Percentiles rank a stretch among this genome's conserved stretches.
Conservation (phyloP, 495 filamentous ascomycete species). For the Xylaria castorea region DNA sequence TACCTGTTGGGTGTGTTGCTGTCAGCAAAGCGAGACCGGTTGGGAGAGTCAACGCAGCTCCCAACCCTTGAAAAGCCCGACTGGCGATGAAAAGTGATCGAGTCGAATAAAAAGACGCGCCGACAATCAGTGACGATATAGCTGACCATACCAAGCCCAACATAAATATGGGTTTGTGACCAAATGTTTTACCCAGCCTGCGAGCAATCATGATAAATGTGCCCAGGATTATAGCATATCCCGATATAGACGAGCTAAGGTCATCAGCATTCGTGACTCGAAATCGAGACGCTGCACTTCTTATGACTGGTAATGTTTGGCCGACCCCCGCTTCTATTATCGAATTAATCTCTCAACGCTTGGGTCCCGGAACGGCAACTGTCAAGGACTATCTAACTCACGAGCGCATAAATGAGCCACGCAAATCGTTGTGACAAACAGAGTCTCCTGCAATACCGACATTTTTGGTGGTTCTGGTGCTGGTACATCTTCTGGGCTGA, state of each 20-base stretch:
- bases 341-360: constrained; percentile 43
- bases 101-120: constrained; percentile 48
- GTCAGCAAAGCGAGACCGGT: constrained; percentile 59
- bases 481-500: not conserved
- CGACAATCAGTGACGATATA: constrained; percentile 65
- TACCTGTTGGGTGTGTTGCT: constrained; percentile 49
- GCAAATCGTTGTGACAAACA: constrained; percentile 38
- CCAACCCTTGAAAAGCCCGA: constrained; percentile 60
- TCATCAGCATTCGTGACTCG: constrained; percentile 47
- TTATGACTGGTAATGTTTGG: constrained; percentile 38
- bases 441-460: constrained; percentile 2
- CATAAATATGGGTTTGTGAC: constrained; percentile 67
- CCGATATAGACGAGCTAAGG: constrained; percentile 57
- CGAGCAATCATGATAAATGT: constrained; percentile 66
- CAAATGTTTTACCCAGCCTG: constrained; percentile 68
- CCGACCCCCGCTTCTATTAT: constrained; percentile 55
- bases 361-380: constrained; percentile 37
- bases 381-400: constrained; percentile 26
- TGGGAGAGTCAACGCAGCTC: constrained; percentile 58
- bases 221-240: constrained; percentile 64
- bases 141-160: constrained; percentile 68
- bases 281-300: constrained; percentile 41
- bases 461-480: not conserved
- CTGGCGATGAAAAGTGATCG: constrained; percentile 54
- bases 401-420: constrained; percentile 40